A percentile compares a stretch with the other conserved stretches of the same genome.
Evolutionary conservation across 805 yeast genomes (phyloP).

Genomic region (Debaryomyces maramus): DNA sequence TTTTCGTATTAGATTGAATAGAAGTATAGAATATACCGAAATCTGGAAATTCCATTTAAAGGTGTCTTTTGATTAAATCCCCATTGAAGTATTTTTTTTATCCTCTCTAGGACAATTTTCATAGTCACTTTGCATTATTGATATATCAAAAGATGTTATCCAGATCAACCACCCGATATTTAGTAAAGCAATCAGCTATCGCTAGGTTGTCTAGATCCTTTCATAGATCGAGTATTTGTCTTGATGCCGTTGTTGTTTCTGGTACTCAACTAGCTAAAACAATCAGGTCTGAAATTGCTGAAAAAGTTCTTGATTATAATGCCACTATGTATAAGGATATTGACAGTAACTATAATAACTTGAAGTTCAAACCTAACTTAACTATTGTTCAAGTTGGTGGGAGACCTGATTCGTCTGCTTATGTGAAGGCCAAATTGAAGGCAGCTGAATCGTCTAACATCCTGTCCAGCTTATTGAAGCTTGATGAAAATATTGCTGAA

Average conservation of each 20-base stretch:
- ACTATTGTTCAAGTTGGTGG: slow-evolving; percentile 88
- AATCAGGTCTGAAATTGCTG: slow-evolving; percentile 38
- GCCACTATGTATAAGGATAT: slow-evolving; percentile 24
- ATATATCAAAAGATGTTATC: no score
- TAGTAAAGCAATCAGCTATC: not conserved
- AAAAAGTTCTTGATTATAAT: slow-evolving; percentile 40
- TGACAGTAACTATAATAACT: slow-evolving; percentile 22
- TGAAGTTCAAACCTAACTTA: slow-evolving; percentile 67
- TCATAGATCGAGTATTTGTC: slow-evolving; percentile 6
- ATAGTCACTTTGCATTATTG: no score
- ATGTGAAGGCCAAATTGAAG: slow-evolving; percentile 87
- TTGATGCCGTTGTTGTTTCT: slow-evolving; percentile 39
- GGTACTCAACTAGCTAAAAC: slow-evolving; percentile 43
- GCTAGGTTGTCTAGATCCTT: not conserved
- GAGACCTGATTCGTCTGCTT: slow-evolving; percentile 87
- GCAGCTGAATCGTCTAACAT: slow-evolving; percentile 86
- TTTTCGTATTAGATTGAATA: no score
- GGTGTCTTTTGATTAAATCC: no score
- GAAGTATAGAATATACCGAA: no score
- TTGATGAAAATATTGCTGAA: slow-evolving; percentile 64
- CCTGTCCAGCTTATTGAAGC: slow-evolving; percentile 60
- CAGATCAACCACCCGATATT: not conserved
- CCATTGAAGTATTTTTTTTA: no score
- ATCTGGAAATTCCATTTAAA: no score
- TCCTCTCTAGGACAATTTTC: no score